Percentiles rank a stretch among this genome's conserved stretches.
Conservation (phyloP, 371 early-diverging fungal genomes). For the Rhizopus stolonifer region DNA sequence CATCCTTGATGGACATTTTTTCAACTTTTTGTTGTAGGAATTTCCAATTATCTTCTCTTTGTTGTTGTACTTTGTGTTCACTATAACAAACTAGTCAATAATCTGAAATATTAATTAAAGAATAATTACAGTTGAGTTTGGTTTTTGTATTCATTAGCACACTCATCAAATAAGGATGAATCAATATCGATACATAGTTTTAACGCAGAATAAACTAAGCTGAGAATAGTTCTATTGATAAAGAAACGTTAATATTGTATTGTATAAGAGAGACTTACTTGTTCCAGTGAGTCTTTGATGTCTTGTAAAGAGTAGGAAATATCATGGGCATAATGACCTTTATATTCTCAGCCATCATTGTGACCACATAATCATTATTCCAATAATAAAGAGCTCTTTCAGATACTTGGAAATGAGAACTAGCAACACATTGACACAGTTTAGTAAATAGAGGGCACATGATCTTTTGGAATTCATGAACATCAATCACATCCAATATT, state of each 20-base stretch:
- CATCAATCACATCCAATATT: slow-evolving; percentile 89
- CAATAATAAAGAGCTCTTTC: slow-evolving; percentile 94
- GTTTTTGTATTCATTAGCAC: slow-evolving; percentile 80
- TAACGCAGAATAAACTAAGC: slow-evolving; percentile 90
- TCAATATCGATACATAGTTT: slow-evolving; percentile 93
- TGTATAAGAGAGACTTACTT: slow-evolving; percentile 48
- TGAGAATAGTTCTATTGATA: slow-evolving; percentile 77
- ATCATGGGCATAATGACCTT: slow-evolving; percentile 87
- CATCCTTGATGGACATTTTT: neutral
- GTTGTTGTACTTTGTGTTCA: slow-evolving; percentile 77
- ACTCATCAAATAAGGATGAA: slow-evolving; percentile 90
- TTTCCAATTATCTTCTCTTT: slow-evolving; percentile 78
- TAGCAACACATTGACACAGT: slow-evolving; percentile 86
- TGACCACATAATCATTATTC: slow-evolving; percentile 95
- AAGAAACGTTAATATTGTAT: neutral
- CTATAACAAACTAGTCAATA: slow-evolving; percentile 40
- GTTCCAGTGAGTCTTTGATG: slow-evolving; percentile 95
- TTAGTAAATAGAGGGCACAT: slow-evolving; percentile 88
- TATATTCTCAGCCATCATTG: slow-evolving; percentile 87
- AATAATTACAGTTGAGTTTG: slow-evolving; percentile 69
- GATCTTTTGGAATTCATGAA: slow-evolving; percentile 82
- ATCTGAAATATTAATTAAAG: neutral
- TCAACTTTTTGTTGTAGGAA: slow-evolving; percentile 33
- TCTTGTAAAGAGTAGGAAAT: slow-evolving; percentile 84
- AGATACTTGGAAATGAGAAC: slow-evolving; percentile 94